Evolutionary conservation across 495 filamentous ascomycete species (phyloP), one percentile per base, ranked within the genome.

Genomic region (Recurvomyces mirabilis): DNA sequence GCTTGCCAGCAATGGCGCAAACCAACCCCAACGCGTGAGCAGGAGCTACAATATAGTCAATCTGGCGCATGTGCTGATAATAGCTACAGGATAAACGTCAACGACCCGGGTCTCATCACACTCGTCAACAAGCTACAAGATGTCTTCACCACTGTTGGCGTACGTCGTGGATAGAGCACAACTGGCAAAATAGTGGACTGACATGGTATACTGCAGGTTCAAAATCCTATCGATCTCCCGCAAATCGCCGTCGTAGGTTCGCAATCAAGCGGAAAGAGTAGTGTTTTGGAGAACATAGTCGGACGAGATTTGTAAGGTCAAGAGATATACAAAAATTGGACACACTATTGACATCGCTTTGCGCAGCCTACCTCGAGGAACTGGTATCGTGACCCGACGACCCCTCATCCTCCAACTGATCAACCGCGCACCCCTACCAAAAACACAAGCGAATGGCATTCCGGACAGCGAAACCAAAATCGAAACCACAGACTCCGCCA

Each of bases 51-150:
- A 25, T 14, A 20, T 23, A 26, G 37, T 14, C 21, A 20, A 10
- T 5, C 19, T 11, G 37, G 23, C 12, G 21, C 9, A 25, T 14
- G 2, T 12, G 14, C 26, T 3, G 21, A 20, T 5, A 19, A 21
- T 17, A 40, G 36, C 9, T 12, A 19, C 31, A 84, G 79, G 54
- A 82, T 85, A 55, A 86, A 84, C 58, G 81, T 86, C 49, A 86
- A 86, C 59, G 81, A 86, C 56, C 81, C 81, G 18, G 73, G 73
- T 51, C 71, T 86, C 57, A 86, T 86, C 63, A 95, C 91, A 55
- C 79, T 96, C 51, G 91, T 99, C 57, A 99, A 99, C 72, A 94
- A 93, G 69, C 78, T 99, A 21, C 91, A 99, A 61, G 91, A 99
- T 87, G 93, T 96, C 48, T 99, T 99, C 62, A 79, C 91, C 33